phyloP scores from a whole-genome alignment of 164 flowering plant species.

The Tetracentron sinense region DNA sequence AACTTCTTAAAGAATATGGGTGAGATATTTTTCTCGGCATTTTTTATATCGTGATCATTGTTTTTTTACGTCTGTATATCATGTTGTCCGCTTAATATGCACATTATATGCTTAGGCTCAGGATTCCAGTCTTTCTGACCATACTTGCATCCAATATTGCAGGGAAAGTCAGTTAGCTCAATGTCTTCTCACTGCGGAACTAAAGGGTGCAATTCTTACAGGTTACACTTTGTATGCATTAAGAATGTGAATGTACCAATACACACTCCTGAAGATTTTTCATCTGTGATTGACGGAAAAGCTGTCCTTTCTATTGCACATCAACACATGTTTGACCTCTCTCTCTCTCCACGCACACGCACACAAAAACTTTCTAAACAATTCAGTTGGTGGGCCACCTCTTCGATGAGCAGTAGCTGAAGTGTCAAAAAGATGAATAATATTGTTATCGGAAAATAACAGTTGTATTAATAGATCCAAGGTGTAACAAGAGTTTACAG shows the following conservation, averaged over 20 bases:
- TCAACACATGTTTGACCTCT: neutral
- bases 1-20: conserved; percentile 64
- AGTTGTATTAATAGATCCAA: too few species aligned
- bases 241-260: too few species aligned
- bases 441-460: too few species aligned
- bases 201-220: conserved; percentile 77
- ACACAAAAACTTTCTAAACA: too few species aligned
- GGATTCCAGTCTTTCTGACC: neutral
- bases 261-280: too few species aligned
- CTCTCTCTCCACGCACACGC: too few species aligned
- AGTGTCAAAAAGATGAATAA: too few species aligned
- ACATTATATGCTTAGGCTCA: neutral
- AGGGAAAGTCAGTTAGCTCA: conserved; percentile 65
- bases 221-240: too few species aligned
- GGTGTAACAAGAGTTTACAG: too few species aligned
- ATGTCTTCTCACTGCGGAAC: conserved; percentile 62
- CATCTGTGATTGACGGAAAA: neutral
- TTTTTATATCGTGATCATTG: neutral
- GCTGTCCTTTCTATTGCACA: neutral
- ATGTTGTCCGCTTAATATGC: neutral
- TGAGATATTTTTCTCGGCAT: conserved; percentile 19
- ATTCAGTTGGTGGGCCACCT: neutral
- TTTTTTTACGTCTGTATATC: neutral
- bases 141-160: conserved; percentile 24
- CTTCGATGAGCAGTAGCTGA: neutral